phyloP scores from a whole-genome alignment of 257 asterid genomes.

The Fraxinus cuspidata region DNA sequence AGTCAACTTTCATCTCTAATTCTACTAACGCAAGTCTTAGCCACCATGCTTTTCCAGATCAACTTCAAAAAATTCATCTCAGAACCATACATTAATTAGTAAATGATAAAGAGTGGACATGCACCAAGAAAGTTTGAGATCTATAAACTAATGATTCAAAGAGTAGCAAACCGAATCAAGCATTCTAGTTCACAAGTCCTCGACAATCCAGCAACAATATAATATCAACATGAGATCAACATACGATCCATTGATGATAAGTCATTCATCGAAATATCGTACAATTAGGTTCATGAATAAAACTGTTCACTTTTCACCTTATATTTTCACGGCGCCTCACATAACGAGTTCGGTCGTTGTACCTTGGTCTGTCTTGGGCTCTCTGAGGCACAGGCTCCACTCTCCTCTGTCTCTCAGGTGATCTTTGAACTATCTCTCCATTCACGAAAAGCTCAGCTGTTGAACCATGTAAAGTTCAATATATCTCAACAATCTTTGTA shows the following conservation, averaged over 20 bases:
- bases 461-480: conserved; percentile 9
- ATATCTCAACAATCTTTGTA: not conserved
- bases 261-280: conserved; percentile 15
- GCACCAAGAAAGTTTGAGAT: not conserved
- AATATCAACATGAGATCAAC: conserved; percentile 13
- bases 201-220: conserved; percentile 10
- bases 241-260: conserved; percentile 1
- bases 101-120: not conserved
- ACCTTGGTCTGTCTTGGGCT: conserved; percentile 88
- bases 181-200: not conserved
- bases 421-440: conserved; percentile 90
- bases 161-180: not conserved
- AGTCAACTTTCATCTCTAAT: not conserved
- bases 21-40: too few species aligned
- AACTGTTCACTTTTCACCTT: conserved; percentile 37
- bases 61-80: not conserved
- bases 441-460: conserved; percentile 87
- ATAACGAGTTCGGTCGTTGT: conserved; percentile 84
- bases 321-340: conserved; percentile 76
- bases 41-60: not conserved
- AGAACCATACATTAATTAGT: not conserved
- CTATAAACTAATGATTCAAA: not conserved
- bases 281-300: not conserved
- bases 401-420: conserved; percentile 95
- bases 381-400: conserved; percentile 94